Evolutionary conservation across 305 asterid genomes (phyloP).

Genomic region (Solanum chacoense): DNA sequence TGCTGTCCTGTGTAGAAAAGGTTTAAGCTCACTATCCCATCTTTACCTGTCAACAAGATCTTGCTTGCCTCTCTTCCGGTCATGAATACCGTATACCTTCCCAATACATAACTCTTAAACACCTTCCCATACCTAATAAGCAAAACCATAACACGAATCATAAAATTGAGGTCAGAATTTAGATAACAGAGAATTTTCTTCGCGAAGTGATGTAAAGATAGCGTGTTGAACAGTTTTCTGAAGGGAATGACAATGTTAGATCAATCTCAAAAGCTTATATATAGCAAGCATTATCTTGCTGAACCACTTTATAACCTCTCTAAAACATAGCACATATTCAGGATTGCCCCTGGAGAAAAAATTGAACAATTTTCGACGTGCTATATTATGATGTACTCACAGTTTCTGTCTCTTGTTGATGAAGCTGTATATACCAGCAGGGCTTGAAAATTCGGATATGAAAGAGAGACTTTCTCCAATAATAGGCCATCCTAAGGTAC

Average conservation of each 20-base stretch:
- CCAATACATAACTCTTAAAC: slow-evolving; percentile 62
- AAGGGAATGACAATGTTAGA: neutral
- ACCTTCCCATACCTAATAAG: slow-evolving; percentile 60
- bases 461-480: slow-evolving; percentile 64
- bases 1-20: slow-evolving; percentile 75
- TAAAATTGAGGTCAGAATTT: neutral
- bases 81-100: slow-evolving; percentile 67
- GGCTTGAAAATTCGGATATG: slow-evolving; percentile 51
- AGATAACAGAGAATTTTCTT: neutral
- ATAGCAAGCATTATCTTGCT: neutral
- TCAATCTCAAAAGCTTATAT: neutral
- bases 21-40: slow-evolving; percentile 67
- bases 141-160: neutral
- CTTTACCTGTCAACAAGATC: slow-evolving; percentile 71
- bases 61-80: slow-evolving; percentile 74
- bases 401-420: slow-evolving; percentile 59
- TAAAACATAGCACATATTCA: neutral
- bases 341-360: neutral
- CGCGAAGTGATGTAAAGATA: neutral
- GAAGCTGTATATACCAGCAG: slow-evolving; percentile 63
- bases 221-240: neutral
- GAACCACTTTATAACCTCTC: neutral
- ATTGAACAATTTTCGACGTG: neutral
- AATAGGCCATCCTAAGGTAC: slow-evolving; percentile 76
- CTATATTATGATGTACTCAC: slow-evolving; percentile 16